These are phyloP conservation scores for Naematelia aurantialba DNA, from an alignment of 768 basidiomycete genomes.

Conservation along the genomic window DNA sequence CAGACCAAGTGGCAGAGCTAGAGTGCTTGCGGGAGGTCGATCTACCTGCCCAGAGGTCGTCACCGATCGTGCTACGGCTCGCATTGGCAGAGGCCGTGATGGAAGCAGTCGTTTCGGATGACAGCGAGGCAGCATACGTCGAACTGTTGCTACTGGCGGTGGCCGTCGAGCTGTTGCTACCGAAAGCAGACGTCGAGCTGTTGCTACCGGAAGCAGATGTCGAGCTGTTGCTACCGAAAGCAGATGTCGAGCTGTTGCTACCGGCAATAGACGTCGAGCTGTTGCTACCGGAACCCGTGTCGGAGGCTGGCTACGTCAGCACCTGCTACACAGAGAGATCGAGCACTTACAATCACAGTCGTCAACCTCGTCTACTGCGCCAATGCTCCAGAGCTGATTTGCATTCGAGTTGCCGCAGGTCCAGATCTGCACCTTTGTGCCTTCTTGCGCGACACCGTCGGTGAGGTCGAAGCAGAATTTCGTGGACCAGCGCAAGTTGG, in stretches of 20 bases:
- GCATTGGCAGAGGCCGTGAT: conserved; percentile 3
- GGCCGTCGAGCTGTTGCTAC: too few relatives aligned
- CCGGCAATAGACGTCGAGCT: conserved; percentile 6
- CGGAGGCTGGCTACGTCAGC: too few relatives aligned
- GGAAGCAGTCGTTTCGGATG: too few relatives aligned
- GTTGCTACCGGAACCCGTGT: background rate
- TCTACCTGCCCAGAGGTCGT: conserved; percentile 12
- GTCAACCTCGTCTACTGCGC: conserved; percentile 38
- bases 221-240: conserved; percentile 5
- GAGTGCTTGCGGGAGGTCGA: conserved; percentile 1
- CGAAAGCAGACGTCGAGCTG: background rate
- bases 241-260: conserved; percentile 1
- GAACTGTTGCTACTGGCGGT: too few relatives aligned
- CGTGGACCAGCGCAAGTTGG: conserved; percentile 30
- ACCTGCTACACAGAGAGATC: too few relatives aligned
- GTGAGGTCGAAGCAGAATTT: conserved; percentile 38
- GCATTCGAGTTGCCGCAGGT: conserved; percentile 25
- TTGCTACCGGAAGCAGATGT: background rate
- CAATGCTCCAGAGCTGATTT: conserved; percentile 39
- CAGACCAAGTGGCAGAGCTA: conserved; percentile 6
- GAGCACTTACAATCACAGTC: conserved; percentile 14
- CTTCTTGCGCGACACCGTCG: conserved; percentile 27
- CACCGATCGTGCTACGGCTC: conserved; percentile 19
- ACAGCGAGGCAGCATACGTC: too few relatives aligned
- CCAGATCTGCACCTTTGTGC: conserved; percentile 38